phyloP scores from a whole-genome alignment of 139 green algal genomes.

The Yamagishiella unicocca region DNA sequence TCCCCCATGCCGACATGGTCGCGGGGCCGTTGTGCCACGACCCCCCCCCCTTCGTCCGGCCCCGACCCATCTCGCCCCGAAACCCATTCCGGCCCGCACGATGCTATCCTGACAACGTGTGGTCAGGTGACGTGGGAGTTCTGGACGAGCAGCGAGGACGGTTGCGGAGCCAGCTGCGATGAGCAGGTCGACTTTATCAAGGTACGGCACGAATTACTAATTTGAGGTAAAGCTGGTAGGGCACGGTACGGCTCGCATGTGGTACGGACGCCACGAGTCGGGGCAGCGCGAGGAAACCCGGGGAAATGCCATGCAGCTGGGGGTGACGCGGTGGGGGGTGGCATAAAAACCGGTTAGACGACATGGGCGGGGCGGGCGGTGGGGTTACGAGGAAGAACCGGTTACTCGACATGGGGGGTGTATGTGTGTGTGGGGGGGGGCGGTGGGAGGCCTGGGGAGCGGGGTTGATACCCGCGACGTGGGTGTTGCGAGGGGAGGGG shows the following conservation, averaged over 20 bases:
- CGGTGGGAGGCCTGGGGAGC: too few relatives aligned
- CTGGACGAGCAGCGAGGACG: slow-evolving; percentile 93
- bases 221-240: too few relatives aligned
- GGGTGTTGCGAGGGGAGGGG: too few relatives aligned
- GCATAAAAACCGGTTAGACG: not conserved
- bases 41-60: not conserved
- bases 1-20: not conserved
- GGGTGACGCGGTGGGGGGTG: not conserved
- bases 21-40: not conserved
- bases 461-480: too few relatives aligned
- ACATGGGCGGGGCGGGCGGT: not conserved
- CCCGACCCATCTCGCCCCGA: not conserved
- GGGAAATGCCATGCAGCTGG: not conserved
- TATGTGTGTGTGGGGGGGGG: too few relatives aligned
- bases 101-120: not conserved
- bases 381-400: too few relatives aligned
- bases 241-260: too few relatives aligned
- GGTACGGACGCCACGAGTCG: not conserved
- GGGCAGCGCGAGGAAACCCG: not conserved
- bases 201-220: slow-evolving; percentile 38
- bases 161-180: slow-evolving; percentile 84
- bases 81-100: not conserved
- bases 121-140: slow-evolving; percentile 91
- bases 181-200: slow-evolving; percentile 85
- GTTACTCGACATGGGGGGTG: too few relatives aligned